These are phyloP conservation scores for Striga asiatica DNA, from an alignment of 257 asterid species.

Conservation along the genomic window DNA sequence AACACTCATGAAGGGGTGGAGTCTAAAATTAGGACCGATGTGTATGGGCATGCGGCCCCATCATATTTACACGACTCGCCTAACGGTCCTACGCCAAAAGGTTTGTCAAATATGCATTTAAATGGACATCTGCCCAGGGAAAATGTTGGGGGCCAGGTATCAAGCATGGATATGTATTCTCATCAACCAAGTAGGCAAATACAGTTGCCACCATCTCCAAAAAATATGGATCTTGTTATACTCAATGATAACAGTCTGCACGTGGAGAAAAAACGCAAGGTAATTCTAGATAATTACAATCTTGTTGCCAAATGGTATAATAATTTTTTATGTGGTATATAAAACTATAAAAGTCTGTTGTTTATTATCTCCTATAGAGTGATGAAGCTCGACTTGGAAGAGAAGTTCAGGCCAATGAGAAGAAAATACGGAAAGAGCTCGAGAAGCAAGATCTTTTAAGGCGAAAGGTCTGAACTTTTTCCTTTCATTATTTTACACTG, in stretches of 20 bases:
- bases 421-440: conserved; percentile 66
- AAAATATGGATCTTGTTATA: conserved; percentile 20
- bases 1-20: conserved; percentile 35
- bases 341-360: conserved; percentile 2
- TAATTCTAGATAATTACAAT: conserved; percentile 19
- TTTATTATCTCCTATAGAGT: conserved; percentile 30
- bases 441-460: conserved; percentile 77
- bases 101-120: conserved; percentile 32
- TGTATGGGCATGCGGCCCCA: conserved; percentile 29
- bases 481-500: conserved; percentile 4
- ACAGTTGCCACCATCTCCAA: conserved; percentile 26
- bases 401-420: conserved; percentile 71
- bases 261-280: conserved; percentile 58
- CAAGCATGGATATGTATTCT: conserved; percentile 25
- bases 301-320: neutral
- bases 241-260: conserved; percentile 25
- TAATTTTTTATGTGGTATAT: neutral
- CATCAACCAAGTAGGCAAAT: conserved; percentile 24
- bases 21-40: conserved; percentile 29
- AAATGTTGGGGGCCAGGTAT: conserved; percentile 51
- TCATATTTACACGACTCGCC: conserved; percentile 23
- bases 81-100: conserved; percentile 35
- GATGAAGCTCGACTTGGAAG: conserved; percentile 61
- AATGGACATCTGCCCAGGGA: conserved; percentile 60
- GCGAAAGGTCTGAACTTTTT: conserved; percentile 48